These are phyloP conservation scores for Spinacia oleracea DNA, from an alignment of 179 eudicot genomes.

Conservation along the genomic window DNA sequence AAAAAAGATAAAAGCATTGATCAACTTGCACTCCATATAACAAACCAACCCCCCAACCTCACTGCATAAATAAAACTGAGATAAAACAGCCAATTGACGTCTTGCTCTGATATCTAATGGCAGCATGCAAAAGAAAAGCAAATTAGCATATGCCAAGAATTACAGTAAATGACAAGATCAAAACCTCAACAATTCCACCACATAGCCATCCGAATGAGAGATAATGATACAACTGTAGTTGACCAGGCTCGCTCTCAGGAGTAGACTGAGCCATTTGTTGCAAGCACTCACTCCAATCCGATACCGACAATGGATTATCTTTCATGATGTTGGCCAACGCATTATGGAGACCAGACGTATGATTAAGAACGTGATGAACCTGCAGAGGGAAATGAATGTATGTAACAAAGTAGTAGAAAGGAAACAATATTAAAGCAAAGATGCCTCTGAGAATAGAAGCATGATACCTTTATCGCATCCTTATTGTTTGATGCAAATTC, in stretches of 20 bases:
- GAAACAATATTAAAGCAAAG: slow-evolving; percentile 3
- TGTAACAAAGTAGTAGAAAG: neutral
- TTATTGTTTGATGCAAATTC: slow-evolving; percentile 75
- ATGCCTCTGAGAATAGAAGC: neutral
- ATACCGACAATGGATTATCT: slow-evolving; percentile 66
- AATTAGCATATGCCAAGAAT: neutral
- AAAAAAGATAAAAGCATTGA: neutral
- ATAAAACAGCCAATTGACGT: neutral
- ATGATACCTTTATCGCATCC: slow-evolving; percentile 72
- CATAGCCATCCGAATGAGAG: slow-evolving; percentile 97
- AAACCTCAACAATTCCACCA: slow-evolving; percentile 96
- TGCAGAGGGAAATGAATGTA: slow-evolving; percentile 21
- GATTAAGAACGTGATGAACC: slow-evolving; percentile 98
- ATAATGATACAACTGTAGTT: slow-evolving; percentile 83
- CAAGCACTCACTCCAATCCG: slow-evolving; percentile 85
- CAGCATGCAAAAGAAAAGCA: neutral
- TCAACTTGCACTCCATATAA: neutral
- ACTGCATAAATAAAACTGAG: neutral
- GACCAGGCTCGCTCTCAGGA: slow-evolving; percentile 91
- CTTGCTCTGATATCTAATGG: neutral
- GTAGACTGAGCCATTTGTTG: slow-evolving; percentile 45
- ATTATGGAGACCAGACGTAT: slow-evolving; percentile 93
- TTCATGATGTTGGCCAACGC: slow-evolving; percentile 60
- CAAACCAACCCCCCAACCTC: neutral
- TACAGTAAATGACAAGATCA: neutral